A percentile compares a stretch with the other conserved stretches of the same genome.
Evolutionary conservation across 2,329 filamentous ascomycete species (phyloP).

Genomic region (Talaromyces pinophilus): DNA sequence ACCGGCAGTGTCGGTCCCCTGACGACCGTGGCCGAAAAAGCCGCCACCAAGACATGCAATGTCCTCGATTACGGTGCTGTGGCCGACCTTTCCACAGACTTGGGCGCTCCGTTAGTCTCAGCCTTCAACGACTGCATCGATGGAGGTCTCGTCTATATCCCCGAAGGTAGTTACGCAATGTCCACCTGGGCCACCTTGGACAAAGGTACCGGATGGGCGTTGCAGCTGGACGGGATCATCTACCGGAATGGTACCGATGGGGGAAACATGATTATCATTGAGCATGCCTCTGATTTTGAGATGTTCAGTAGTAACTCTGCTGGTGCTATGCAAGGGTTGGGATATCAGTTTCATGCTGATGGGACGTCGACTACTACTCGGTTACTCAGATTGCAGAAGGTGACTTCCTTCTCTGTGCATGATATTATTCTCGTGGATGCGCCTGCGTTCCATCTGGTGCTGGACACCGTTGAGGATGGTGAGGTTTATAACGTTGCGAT

Average conservation of each 20-base stretch:
- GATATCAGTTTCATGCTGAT: constrained; percentile 51
- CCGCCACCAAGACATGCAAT: constrained; percentile 53
- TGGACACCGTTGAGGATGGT: constrained; percentile 55
- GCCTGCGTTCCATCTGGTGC: constrained; percentile 53
- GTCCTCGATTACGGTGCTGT: constrained; percentile 56
- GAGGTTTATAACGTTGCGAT: constrained; percentile 60
- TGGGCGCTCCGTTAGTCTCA: constrained; percentile 50
- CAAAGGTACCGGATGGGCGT: constrained; percentile 51
- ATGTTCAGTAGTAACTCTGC: constrained; percentile 55
- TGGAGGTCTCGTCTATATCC: constrained; percentile 55
- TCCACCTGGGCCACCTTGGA: constrained; percentile 52
- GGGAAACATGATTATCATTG: constrained; percentile 58
- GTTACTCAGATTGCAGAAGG: constrained; percentile 49
- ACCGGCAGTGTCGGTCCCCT: constrained; percentile 49
- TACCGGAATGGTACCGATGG: constrained; percentile 53
- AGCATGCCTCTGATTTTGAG: constrained; percentile 55
- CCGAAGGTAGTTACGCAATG: constrained; percentile 53
- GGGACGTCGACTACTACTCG: constrained; percentile 47
- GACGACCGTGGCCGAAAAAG: constrained; percentile 47
- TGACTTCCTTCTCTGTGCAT: constrained; percentile 52
- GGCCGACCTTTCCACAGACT: constrained; percentile 55
- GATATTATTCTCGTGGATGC: constrained; percentile 54
- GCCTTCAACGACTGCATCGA: constrained; percentile 55
- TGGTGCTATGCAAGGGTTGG: constrained; percentile 56
- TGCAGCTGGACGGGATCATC: constrained; percentile 57